A percentile compares a stretch with the other conserved stretches of the same genome.
Evolutionary conservation across 345 rosid genomes (phyloP).

Genomic region (Acer campestre): DNA sequence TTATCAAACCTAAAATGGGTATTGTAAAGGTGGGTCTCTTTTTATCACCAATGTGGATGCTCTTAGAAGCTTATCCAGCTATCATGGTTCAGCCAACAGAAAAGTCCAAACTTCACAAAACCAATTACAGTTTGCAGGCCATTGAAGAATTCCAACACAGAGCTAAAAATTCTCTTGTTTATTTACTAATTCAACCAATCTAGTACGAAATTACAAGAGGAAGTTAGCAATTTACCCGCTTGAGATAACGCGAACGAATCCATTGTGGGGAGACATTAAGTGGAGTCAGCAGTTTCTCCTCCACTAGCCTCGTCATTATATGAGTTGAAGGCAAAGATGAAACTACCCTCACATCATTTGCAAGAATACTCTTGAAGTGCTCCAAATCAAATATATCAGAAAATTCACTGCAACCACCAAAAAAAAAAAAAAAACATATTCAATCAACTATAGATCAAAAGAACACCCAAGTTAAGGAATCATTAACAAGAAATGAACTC

Average conservation of each 20-base stretch:
- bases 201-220: background rate
- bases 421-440: background rate
- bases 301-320: slow-evolving; percentile 82
- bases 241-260: slow-evolving; percentile 90
- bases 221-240: slow-evolving; percentile 47
- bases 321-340: slow-evolving; percentile 81
- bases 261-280: slow-evolving; percentile 81
- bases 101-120: background rate
- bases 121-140: background rate
- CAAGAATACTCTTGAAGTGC: slow-evolving; percentile 80
- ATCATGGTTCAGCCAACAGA: background rate
- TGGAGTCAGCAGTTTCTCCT: slow-evolving; percentile 77
- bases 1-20: too few relatives aligned
- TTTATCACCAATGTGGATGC: too few relatives aligned
- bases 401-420: slow-evolving; percentile 75
- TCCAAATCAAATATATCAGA: slow-evolving; percentile 92
- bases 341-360: slow-evolving; percentile 78
- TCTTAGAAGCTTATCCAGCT: slow-evolving; percentile 6
- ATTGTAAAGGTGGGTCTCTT: too few relatives aligned
- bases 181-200: background rate
- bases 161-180: background rate
- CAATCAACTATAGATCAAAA: background rate
- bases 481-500: background rate
- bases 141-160: background rate
- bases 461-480: background rate